A percentile compares a stretch with the other conserved stretches of the same genome.
Conservation (phyloP, 2,329 filamentous ascomycete species). For the Fusarium sp. region DNA sequence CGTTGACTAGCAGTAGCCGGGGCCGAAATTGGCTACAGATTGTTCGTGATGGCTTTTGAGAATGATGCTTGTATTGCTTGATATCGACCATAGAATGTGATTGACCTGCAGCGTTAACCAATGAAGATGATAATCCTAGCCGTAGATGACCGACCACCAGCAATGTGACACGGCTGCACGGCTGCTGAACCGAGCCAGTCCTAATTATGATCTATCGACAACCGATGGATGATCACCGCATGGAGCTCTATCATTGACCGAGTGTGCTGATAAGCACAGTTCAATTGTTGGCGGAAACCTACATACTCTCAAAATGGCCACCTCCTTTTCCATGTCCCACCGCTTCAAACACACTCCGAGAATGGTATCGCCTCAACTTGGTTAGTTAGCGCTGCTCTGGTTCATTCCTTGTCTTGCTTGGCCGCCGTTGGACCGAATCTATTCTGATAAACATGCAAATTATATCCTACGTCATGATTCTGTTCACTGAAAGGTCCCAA, state of each 20-base stretch:
- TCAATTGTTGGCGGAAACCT: constrained; percentile 1
- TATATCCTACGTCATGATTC: constrained; percentile 7
- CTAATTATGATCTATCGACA: constrained; percentile 25
- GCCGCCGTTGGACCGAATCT: neutral
- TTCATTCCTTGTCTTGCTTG: constrained; percentile 11
- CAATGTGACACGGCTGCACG: constrained; percentile 5
- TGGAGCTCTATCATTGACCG: constrained; percentile 1
- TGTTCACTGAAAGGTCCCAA: neutral
- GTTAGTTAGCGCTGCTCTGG: constrained; percentile 2
- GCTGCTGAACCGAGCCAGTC: constrained; percentile 1
- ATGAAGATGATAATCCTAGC: constrained; percentile 1
- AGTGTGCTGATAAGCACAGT: constrained; percentile 9
- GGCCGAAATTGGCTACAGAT: neutral
- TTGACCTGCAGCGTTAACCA: constrained; percentile 8
- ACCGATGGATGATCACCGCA: constrained; percentile 16
- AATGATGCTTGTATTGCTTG: constrained; percentile 1
- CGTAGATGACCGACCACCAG: neutral
- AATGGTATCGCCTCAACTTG: constrained; percentile 13
- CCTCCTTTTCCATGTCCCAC: constrained; percentile 40
- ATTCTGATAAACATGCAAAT: neutral
- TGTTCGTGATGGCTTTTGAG: neutral
- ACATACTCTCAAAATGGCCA: constrained; percentile 22
- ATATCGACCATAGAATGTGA: neutral
- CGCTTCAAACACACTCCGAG: constrained; percentile 13
- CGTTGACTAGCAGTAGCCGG: constrained; percentile 28